phyloP scores from a whole-genome alignment of 2,329 filamentous ascomycete genomes.

The Ascochyta fabae region DNA sequence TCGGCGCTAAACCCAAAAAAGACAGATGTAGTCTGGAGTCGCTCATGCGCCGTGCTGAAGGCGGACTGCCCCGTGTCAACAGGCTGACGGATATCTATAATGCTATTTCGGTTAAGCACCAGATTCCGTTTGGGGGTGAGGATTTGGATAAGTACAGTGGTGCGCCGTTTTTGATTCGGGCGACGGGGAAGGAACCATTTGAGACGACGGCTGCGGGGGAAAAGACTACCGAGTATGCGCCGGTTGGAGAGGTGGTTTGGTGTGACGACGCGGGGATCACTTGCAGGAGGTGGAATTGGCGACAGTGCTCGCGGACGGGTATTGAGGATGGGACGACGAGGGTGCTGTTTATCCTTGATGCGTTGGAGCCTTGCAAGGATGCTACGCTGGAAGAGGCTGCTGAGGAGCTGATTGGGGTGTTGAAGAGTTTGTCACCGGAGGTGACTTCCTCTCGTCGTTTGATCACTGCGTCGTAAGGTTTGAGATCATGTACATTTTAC shows the following conservation, averaged over 20 bases:
- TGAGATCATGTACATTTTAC: no score
- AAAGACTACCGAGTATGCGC: slow-evolving; percentile 26
- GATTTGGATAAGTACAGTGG: slow-evolving; percentile 50
- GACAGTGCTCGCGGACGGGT: slow-evolving; percentile 48
- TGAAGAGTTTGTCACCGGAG: slow-evolving; percentile 25
- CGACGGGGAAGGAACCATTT: slow-evolving; percentile 47
- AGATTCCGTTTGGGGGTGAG: slow-evolving; percentile 50
- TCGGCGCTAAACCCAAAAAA: slow-evolving; percentile 50
- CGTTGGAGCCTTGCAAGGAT: slow-evolving; percentile 32
- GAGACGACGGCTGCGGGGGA: slow-evolving; percentile 41
- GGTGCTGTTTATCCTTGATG: slow-evolving; percentile 49
- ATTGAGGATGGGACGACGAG: slow-evolving; percentile 44
- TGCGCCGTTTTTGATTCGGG: slow-evolving; percentile 37
- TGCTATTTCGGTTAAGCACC: slow-evolving; percentile 49
- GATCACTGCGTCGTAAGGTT: neutral
- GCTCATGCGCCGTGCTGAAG: slow-evolving; percentile 41
- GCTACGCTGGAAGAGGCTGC: slow-evolving; percentile 33
- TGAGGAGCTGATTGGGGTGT: slow-evolving; percentile 31
- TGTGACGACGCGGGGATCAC: slow-evolving; percentile 49
- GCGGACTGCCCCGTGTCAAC: slow-evolving; percentile 48
- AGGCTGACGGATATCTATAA: slow-evolving; percentile 52
- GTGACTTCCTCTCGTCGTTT: slow-evolving; percentile 14
- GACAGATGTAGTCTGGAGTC: slow-evolving; percentile 49
- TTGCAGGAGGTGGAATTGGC: slow-evolving; percentile 52
- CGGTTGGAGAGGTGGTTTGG: slow-evolving; percentile 49